Percentiles rank a stretch among this genome's conserved stretches.
These are phyloP conservation scores for Achaetomium macrosporum DNA, from an alignment of 2,329 filamentous ascomycete species.

Conservation along the genomic window DNA sequence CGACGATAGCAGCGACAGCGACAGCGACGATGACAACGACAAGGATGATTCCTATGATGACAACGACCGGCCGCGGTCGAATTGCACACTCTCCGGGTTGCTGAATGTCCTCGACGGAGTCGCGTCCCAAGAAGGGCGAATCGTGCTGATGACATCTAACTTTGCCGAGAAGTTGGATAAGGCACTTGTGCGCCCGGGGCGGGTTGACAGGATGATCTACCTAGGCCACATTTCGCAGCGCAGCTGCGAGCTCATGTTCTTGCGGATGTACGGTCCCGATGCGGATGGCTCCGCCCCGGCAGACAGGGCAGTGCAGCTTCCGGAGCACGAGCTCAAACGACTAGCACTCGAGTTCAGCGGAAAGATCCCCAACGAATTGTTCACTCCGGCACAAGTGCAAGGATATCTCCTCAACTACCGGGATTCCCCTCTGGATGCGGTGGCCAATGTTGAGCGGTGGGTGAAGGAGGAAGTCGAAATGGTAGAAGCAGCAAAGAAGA, in stretches of 20 bases:
- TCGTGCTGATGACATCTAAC: constrained; percentile 71
- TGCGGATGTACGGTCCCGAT: constrained; percentile 40
- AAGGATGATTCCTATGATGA: constrained; percentile 9
- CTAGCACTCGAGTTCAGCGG: constrained; percentile 51
- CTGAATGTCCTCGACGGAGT: constrained; percentile 68
- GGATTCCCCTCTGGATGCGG: constrained; percentile 35
- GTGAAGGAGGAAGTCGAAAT: constrained; percentile 31
- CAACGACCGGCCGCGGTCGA: constrained; percentile 15
- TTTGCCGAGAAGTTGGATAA: constrained; percentile 57
- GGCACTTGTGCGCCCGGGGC: constrained; percentile 59
- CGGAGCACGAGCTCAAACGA: constrained; percentile 30
- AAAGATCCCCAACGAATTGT: constrained; percentile 41
- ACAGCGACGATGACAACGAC: constrained; percentile 21
- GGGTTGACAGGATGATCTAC: constrained; percentile 58
- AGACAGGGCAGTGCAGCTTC: constrained; percentile 5
- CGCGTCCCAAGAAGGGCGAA: constrained; percentile 61
- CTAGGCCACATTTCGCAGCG: constrained; percentile 46
- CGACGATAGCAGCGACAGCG: constrained; percentile 4
- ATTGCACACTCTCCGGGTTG: constrained; percentile 55
- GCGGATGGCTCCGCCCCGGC: constrained; percentile 13
- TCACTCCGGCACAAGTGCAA: constrained; percentile 46
- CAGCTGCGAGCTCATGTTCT: constrained; percentile 42
- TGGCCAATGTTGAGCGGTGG: constrained; percentile 32
- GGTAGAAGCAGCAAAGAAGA: constrained; percentile 26
- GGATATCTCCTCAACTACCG: constrained; percentile 42